Conservation (phyloP, 345 rosid genomes). For the Gossypium rotundifolium region DNA sequence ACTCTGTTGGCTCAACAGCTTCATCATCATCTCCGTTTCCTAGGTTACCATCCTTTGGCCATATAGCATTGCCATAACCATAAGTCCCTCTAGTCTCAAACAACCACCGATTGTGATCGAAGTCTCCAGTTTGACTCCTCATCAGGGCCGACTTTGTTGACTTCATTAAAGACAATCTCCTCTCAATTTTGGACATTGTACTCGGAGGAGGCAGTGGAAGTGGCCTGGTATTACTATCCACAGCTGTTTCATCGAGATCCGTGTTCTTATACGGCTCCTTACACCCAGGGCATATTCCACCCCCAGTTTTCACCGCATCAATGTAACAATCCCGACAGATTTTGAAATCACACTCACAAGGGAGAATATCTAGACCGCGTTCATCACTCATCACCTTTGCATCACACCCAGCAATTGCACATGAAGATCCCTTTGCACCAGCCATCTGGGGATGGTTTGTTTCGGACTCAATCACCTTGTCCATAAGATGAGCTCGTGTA, state of each 20-base stretch:
- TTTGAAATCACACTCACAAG: constrained; percentile 95
- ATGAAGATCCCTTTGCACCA: constrained; percentile 90
- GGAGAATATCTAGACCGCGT: constrained; percentile 84
- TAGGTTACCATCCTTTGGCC: constrained; percentile 81
- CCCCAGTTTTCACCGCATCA: constrained; percentile 82
- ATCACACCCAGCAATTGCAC: constrained; percentile 86
- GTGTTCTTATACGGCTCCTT: constrained; percentile 79
- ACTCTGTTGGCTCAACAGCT: constrained; percentile 51
- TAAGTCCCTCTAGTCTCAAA: constrained; percentile 87
- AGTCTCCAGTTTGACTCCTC: constrained; percentile 96
- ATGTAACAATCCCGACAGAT: constrained; percentile 85
- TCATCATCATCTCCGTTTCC: constrained; percentile 61
- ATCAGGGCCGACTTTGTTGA: constrained; percentile 70
- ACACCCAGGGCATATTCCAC: constrained; percentile 86
- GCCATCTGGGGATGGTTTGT: constrained; percentile 95
- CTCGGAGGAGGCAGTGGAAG: constrained; percentile 56
- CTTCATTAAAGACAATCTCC: constrained; percentile 89
- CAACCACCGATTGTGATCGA: constrained; percentile 90
- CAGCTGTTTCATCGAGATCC: constrained; percentile 57
- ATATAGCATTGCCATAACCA: constrained; percentile 93
- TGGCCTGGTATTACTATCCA: constrained; percentile 45
- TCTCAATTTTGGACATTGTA: constrained; percentile 75
- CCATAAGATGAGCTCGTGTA: constrained; percentile 92
- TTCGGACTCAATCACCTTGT: constrained; percentile 87
- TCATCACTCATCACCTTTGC: constrained; percentile 90